phyloP scores from a whole-genome alignment of 2,329 filamentous ascomycete species.

The Penicillium sp. region DNA sequence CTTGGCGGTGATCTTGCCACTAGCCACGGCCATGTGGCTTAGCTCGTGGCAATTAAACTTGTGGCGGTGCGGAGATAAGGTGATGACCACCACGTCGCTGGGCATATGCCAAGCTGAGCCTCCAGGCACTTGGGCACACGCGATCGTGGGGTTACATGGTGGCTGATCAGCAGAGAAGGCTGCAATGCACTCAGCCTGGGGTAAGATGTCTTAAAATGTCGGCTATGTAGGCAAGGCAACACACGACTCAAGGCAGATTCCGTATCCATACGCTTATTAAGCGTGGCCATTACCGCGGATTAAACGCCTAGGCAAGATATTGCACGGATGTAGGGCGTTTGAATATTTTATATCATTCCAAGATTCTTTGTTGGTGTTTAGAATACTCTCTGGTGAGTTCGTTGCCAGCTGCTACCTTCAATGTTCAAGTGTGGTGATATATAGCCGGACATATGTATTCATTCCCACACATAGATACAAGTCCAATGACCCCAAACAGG shows the following conservation, averaged over 20 bases:
- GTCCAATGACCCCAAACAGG: not conserved
- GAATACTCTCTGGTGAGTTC: not conserved
- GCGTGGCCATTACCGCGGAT: too few species aligned
- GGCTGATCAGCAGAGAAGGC: not conserved
- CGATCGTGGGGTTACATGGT: not conserved
- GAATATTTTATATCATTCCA: not conserved
- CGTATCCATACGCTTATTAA: not conserved
- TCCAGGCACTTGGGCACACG: not conserved
- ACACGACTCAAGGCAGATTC: not conserved
- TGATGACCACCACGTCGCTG: not conserved
- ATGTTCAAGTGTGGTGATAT: not conserved
- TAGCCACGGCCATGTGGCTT: conserved; percentile 1
- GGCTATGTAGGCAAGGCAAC: not conserved
- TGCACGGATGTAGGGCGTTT: not conserved
- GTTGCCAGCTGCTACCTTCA: too few species aligned
- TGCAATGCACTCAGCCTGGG: not conserved
- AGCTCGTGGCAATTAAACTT: not conserved
- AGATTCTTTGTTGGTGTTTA: not conserved
- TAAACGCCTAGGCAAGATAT: too few species aligned
- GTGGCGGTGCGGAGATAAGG: conserved; percentile 1
- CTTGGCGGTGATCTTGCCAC: not conserved
- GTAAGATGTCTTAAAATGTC: not conserved
- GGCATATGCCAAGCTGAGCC: not conserved
- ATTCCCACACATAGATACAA: not conserved
- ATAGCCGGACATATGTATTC: not conserved